Evolutionary conservation across 1,284 basidiomycete genomes (phyloP), one percentile per base, ranked within the genome.

Genomic region (Hypsizygus ulmarius): DNA sequence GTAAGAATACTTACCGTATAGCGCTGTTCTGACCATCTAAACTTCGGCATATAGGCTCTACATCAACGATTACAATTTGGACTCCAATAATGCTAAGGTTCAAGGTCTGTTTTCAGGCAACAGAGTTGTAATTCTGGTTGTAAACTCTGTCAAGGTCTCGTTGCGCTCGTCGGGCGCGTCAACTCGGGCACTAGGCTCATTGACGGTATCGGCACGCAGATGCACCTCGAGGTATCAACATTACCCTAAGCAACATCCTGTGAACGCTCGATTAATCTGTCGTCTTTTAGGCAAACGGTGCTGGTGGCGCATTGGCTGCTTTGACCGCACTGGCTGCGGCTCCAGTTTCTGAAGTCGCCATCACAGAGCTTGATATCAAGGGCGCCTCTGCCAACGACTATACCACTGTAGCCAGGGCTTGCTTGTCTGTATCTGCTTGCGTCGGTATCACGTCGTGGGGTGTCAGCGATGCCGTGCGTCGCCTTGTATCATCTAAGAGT

Each of bases 1-100:
- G 67, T 69, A 51, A 28, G 62, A 1, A 11, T 25, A 41, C 11
- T 16, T 9, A 39, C 16, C 4, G 5, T 32, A 30, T 3, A 8
- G 10, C 6, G 37, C 25, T n/a, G 4, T 9, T 7, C 1, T 12
- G 25, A 9, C 19, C 4, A 18, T 18, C 3, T 32, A 21, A 10
- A n/a, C 7, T 16, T 19, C 33, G 21, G 7, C 10, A 18, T 12
- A 14, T 36, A 66, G 68, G 51, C 58, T 71, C 5, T 73, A 72
- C 62, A 72, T 72, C 55, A 73, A 72, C 59, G 71, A 73, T 59
- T 73, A 67, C 56, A 73, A 73, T 55, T 57, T 70, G 12, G 69
- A 69, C 52, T 67, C 67, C 7, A 64, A 64, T 53, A 69, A 69
- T 45, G 64, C 67, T 37, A 71, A 71, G 49, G 59, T 64, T 6